Percentiles rank a stretch among this genome's conserved stretches.
phyloP scores from a whole-genome alignment of 768 basidiomycete genomes.

The Termitomyces sp. region DNA sequence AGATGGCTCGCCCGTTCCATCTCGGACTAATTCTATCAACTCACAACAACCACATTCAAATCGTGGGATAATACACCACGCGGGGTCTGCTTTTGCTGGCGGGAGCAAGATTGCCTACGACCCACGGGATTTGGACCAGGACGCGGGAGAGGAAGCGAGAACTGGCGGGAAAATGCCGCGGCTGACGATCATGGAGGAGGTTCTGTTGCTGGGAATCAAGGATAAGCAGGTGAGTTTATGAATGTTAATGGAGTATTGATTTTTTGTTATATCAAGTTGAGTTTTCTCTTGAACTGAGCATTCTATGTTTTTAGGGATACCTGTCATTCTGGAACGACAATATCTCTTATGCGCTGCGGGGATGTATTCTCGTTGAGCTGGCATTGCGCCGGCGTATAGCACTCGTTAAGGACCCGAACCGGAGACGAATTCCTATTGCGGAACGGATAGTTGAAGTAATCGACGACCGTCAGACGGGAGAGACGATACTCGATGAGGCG shows the following conservation, averaged over 20 bases:
- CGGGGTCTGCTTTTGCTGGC: conserved; percentile 80
- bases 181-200: conserved; percentile 96
- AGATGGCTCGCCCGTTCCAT: conserved; percentile 28
- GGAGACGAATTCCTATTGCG: conserved; percentile 65
- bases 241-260: neutral
- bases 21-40: conserved; percentile 14
- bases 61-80: conserved; percentile 40
- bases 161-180: conserved; percentile 71
- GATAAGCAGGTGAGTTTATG: conserved; percentile 77
- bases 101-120: conserved; percentile 90
- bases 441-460: conserved; percentile 90
- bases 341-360: conserved; percentile 97
- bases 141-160: conserved; percentile 54
- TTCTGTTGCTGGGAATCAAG: conserved; percentile 88
- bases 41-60: conserved; percentile 9
- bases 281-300: neutral
- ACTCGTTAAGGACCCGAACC: conserved; percentile 76
- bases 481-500: conserved; percentile 94
- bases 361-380: conserved; percentile 95
- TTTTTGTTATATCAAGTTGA: neutral
- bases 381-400: conserved; percentile 93
- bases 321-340: conserved; percentile 99
- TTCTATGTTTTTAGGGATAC: conserved; percentile 54
- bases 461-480: conserved; percentile 89
- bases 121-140: conserved; percentile 78